Evolutionary conservation across 106 monocot species (phyloP).

Genomic region (Ottelia alismoides): DNA sequence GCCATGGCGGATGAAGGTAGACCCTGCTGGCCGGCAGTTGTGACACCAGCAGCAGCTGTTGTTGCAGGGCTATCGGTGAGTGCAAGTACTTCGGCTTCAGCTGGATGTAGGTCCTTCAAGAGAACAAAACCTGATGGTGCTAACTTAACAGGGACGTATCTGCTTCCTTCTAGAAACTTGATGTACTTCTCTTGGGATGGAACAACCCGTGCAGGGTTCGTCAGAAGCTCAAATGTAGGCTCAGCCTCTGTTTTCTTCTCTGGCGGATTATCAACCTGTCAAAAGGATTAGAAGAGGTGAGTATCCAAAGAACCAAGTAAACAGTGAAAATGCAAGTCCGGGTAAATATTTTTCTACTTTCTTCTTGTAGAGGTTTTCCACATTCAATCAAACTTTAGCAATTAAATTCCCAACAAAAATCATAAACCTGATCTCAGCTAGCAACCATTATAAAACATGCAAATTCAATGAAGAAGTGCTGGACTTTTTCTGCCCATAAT

Average conservation of each 20-base stretch:
- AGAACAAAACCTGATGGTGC: slow-evolving; percentile 78
- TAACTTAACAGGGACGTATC: slow-evolving; percentile 80
- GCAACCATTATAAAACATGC: no score
- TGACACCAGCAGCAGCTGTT: slow-evolving; percentile 10
- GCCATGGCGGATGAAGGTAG: slow-evolving; percentile 46
- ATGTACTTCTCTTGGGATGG: slow-evolving; percentile 76
- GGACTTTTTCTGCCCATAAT: no score
- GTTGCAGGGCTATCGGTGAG: slow-evolving; percentile 65
- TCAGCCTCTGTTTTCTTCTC: slow-evolving; percentile 63
- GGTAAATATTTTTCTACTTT: no score
- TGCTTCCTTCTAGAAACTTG: slow-evolving; percentile 58
- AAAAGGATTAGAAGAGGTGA: no score
- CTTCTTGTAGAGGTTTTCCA: no score
- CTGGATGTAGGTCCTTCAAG: slow-evolving; percentile 53
- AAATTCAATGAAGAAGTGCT: no score
- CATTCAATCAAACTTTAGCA: no score
- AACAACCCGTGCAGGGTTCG: slow-evolving; percentile 76
- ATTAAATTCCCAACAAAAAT: no score
- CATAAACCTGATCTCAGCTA: no score
- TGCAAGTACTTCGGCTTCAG: slow-evolving; percentile 68
- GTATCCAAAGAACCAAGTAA: no score
- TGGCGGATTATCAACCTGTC: no score
- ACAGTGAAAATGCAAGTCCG: no score
- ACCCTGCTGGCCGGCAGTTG: slow-evolving; percentile 25
- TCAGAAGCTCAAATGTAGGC: slow-evolving; percentile 47